Base-by-base conservation (phyloP, 2,329 filamentous ascomycete species). In the Claviceps digitariae region DNA sequence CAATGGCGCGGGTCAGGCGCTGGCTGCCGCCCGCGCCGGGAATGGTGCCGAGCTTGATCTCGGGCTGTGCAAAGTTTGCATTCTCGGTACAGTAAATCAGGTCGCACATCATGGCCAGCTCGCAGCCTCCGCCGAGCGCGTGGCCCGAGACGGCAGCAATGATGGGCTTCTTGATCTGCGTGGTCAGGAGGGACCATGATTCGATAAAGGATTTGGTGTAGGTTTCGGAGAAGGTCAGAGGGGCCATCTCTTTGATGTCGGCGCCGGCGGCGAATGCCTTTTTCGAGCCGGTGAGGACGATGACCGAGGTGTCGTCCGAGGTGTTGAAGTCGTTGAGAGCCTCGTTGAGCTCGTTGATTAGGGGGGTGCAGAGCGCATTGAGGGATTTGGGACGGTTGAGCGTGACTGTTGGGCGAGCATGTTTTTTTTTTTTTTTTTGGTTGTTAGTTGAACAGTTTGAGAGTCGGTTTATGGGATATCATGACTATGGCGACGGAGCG, bases 241-340 rank as follows among this genome's bases (percentile, higher is more conserved):
- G 84, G 31, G 89, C 87, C 93, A 98, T 98, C 72, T 98, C 93
- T 72, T 97, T 97, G 75, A 98, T 98, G 70, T 98, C 93, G 56
- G 93, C 93, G 51, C 93, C 93, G 46, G 93, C 91, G 31, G 91
- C 91, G 66, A 96, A 98, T 44, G 91, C 90, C 69, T 85, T 89
- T 59, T 89, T 77, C 47, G 86, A 94, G 53, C 93, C 93, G 1
- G 93, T 96, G 55, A 98, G 76, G 55, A 98, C 71, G 61, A 95
- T 88, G 61, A 84, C 85, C 10, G 81, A 80, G 58, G 90, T 84
- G 34, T 78, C 75, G 54, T 83, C 76, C 57, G 86, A 82, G 48
- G 76, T 69, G 64, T 91, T 86, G 71, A 90, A 82, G 55, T 79
- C 75, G 57, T 71, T 72, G 52, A 95, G 79, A 36, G 87, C 87